phyloP scores from a whole-genome alignment of 2,329 filamentous ascomycete genomes.

The Stromatinia cepivora region DNA sequence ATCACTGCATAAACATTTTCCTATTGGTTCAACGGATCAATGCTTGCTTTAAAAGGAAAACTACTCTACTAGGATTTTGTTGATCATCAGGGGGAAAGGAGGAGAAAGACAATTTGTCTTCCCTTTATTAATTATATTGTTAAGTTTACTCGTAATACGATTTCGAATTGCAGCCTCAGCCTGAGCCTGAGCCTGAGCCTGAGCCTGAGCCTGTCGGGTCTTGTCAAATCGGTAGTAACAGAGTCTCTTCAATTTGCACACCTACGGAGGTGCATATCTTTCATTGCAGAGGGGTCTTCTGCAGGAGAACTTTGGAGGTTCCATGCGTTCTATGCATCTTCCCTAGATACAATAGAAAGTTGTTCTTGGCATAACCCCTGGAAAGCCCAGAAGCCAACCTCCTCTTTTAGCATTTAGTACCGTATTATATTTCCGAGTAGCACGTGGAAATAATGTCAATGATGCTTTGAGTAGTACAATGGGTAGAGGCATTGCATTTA shows the following conservation, averaged over 20 bases:
- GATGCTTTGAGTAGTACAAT: background rate
- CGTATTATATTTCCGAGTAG: background rate
- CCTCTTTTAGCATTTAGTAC: background rate
- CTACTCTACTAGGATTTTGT: background rate
- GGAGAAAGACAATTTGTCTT: background rate
- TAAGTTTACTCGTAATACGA: background rate
- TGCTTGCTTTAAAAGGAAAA: slow-evolving; percentile 4
- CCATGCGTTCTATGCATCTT: slow-evolving; percentile 9
- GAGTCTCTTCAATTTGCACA: background rate
- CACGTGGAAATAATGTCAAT: background rate
- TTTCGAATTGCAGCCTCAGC: background rate
- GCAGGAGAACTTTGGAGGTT: background rate
- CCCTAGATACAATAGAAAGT: slow-evolving; percentile 1
- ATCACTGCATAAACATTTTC: background rate
- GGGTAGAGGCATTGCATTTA: background rate
- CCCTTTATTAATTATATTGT: background rate
- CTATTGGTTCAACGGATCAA: slow-evolving; percentile 4
- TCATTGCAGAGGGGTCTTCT: background rate
- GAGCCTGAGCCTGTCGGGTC: background rate
- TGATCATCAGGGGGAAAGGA: slow-evolving; percentile 14
- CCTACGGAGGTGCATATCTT: background rate
- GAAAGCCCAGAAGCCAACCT: slow-evolving; percentile 4
- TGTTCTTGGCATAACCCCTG: background rate
- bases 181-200: too few relatives aligned
- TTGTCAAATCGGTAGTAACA: background rate